Evolutionary conservation across 768 basidiomycete genomes (phyloP).

Genomic region (Chalciporus pseudorubinellus): DNA sequence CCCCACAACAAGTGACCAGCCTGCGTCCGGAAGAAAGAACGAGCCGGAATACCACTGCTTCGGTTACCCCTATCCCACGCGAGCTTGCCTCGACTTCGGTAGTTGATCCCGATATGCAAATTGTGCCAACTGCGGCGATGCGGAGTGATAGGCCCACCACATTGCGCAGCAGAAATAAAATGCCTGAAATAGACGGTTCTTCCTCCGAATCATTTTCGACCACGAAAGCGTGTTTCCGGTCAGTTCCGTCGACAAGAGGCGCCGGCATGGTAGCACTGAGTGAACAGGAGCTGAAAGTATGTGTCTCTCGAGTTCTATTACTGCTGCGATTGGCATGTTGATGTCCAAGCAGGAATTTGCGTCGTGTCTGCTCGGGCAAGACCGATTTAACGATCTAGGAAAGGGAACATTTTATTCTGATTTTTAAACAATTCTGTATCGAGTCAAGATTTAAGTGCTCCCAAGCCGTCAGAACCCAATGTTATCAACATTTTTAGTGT

Average conservation of each 20-base stretch:
- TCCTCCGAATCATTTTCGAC: background rate
- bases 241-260: background rate
- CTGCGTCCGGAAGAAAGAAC: background rate
- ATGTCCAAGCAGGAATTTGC: constrained; percentile 30
- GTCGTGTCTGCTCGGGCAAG: constrained; percentile 37
- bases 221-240: background rate
- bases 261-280: background rate
- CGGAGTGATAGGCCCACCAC: background rate
- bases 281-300: constrained; percentile 25
- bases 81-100: background rate
- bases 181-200: background rate
- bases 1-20: background rate
- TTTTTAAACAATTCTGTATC: constrained; percentile 11
- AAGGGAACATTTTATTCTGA: constrained; percentile 30
- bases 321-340: background rate
- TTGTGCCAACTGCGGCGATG: background rate
- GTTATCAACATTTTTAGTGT: no score
- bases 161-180: background rate
- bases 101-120: background rate
- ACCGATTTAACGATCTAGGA: constrained; percentile 34
- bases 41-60: background rate
- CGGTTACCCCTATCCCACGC: background rate
- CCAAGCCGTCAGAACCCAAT: no score
- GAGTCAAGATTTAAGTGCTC: background rate
- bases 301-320: background rate